Base-by-base conservation (phyloP, 805 yeast species). In the Ogataea zsoltii region DNA sequence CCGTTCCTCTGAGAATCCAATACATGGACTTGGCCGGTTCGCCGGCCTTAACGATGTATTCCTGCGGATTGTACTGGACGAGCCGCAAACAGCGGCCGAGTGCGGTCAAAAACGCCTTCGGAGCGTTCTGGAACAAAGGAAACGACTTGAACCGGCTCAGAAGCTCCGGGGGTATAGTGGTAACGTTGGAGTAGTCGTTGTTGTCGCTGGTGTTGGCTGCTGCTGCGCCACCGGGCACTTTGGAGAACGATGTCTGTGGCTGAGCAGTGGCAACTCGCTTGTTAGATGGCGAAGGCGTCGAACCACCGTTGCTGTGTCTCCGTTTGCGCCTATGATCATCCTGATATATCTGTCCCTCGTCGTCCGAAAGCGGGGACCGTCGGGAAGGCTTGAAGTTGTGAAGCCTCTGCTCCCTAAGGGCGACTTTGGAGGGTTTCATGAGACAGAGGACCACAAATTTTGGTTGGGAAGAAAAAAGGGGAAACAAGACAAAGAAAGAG, bases 1-100 rank as follows among this genome's bases (percentile, higher is more conserved):
- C 92, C 0, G 82, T 74, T 2, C 94, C 94, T 56, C 85, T 77
- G 13, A 85, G 63, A 31, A 85, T 82, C 90, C 92, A 85, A 58
- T 84, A 85, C 88, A 86, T 84, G 16, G 91, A 77, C 53, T 76
- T 77, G 2, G 89, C 82, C 1, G 82, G 84, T 53, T 85, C 90
- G 1, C 92, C 91, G 51, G 74, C 79, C 46, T 79, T 80, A 35
- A 85, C 80, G 30, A 85, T 81, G 58, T 78, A 82, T 49, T 82
- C 85, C 54, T 83, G 88, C 0, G 91, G 83, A 48, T 78, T 81
- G 49, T 73, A 79, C 45, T 80, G 85, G 48, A 82, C 75, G 7
- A 84, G 70, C 38, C 76, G 74, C 17, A 85, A 67, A 43, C 79
- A 75, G 26, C 80, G 69, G 0, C 83, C 81, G 4, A 86, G 72